Base-by-base conservation (phyloP, 1,139 yeast species). In the Scheffersomyces stambukii region DNA sequence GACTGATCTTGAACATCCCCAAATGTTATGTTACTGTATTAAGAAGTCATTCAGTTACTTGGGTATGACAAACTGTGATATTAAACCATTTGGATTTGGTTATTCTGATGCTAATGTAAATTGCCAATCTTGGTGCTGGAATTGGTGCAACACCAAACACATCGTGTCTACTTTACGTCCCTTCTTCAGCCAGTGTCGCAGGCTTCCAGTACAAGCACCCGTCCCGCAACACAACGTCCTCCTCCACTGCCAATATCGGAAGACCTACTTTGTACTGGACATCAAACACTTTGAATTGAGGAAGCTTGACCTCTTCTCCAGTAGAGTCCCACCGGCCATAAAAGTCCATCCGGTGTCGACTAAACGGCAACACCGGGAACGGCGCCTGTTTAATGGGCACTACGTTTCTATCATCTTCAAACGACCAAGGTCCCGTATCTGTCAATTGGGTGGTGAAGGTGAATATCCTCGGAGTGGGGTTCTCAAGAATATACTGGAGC, bases 381-480 rank as follows among this genome's bases (percentile, higher is more conserved):
- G 62, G 51, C 5, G 44, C 27, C 30, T 56, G 62, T 13, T 38
- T 42, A 23, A 57, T 35, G 1, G 66, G 63, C 2, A 46, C 38
- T 11, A 55, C 29, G 31, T 60, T 60, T 23, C 51, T 33, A 0
- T 40, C 45, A 19, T 50, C 54, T 7, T 48, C 50, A 32, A 64
- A 54, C 12, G 36, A 35, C 70, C 70, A 64, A 3, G 43, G 46
- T 5, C 36, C 43, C 4, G 46, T 47, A 6, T 42, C 50, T 11
- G 42, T 40, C 25, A 72, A 41, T 12, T 64, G 55, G 0, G 81
- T 67, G 6, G 81, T 64, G 48, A 82, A 84, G 3, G 76, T 75
- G 39, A 84, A 75, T 3, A 79, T 67, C 31, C 81, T 63, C 4
- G 81, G 69, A 0, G 93, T 81, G 6, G 93, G 88, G 45, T 84